These are phyloP conservation scores for Erucastrum elatum DNA, from an alignment of 345 rosid genomes.

Conservation along the genomic window DNA sequence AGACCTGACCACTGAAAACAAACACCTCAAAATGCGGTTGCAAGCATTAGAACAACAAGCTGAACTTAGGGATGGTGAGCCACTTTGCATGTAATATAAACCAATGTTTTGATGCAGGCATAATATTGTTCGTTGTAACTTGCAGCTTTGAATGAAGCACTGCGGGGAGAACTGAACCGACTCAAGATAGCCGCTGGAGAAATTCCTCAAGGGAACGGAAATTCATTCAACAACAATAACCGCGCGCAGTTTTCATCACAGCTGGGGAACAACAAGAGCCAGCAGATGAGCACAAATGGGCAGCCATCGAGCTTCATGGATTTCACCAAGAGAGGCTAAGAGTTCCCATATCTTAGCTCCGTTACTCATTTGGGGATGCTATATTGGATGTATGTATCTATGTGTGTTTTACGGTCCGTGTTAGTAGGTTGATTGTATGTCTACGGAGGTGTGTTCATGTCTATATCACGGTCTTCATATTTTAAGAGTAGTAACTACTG, in stretches of 20 bases:
- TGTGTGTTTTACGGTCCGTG: conserved; percentile 20
- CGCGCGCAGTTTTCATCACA: conserved; percentile 47
- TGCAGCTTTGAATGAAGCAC: conserved; percentile 79
- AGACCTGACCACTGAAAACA: conserved; percentile 37
- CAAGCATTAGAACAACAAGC: conserved; percentile 39
- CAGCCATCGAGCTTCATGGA: conserved; percentile 51
- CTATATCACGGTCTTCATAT: neutral
- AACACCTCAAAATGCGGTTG: conserved; percentile 39
- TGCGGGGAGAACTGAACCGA: conserved; percentile 87
- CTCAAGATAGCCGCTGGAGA: conserved; percentile 80
- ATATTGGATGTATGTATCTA: conserved; percentile 27
- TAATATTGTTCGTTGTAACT: neutral
- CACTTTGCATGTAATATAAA: neutral
- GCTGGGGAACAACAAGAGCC: conserved; percentile 49
- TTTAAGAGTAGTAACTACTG: neutral
- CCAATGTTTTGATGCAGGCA: neutral
- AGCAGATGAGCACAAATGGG: conserved; percentile 45
- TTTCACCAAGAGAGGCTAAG: conserved; percentile 49
- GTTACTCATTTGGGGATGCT: conserved; percentile 26
- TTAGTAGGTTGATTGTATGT: conserved; percentile 21
- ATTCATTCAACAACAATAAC: conserved; percentile 42
- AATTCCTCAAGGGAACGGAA: conserved; percentile 59
- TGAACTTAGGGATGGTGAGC: conserved; percentile 37
- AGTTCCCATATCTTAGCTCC: neutral
- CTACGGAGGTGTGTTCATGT: conserved; percentile 18